A percentile compares a stretch with the other conserved stretches of the same genome.
These are phyloP conservation scores for Stachybotrys chlorohalonatus DNA, from an alignment of 2,329 filamentous ascomycete genomes.

Conservation along the genomic window DNA sequence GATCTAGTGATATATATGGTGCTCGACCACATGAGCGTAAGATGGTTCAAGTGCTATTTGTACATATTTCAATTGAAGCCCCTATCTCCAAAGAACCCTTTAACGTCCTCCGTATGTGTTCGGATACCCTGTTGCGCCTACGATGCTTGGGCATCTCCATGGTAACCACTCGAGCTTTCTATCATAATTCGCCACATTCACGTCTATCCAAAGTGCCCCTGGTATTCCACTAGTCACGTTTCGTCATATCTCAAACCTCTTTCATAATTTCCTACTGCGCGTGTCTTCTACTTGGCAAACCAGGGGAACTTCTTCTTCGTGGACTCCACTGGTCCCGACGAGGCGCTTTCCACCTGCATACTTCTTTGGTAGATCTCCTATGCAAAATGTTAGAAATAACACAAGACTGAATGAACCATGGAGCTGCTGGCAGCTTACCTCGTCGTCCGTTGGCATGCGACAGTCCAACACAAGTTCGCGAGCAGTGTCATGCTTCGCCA, in stretches of 20 bases:
- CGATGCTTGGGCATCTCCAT: background rate
- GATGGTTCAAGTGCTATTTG: no score
- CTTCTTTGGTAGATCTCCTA: conserved; percentile 59
- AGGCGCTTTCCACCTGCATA: conserved; percentile 45
- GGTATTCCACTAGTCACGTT: background rate
- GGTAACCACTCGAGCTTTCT: background rate
- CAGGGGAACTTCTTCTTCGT: conserved; percentile 59
- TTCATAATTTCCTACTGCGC: background rate
- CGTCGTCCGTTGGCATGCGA: conserved; percentile 74
- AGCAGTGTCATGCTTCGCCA: conserved; percentile 60
- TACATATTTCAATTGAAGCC: no score
- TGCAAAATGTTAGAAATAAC: conserved; percentile 11
- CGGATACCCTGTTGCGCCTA: background rate
- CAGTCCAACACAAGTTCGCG: conserved; percentile 73
- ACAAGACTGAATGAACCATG: background rate
- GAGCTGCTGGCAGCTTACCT: conserved; percentile 49
- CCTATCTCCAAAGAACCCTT: background rate
- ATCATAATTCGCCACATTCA: background rate
- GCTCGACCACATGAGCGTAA: no score
- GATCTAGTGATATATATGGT: no score
- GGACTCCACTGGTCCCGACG: conserved; percentile 34
- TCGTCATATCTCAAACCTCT: background rate
- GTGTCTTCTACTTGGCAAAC: conserved; percentile 41
- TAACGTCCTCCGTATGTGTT: background rate
- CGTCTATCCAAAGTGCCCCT: background rate